Evolutionary conservation across 1,139 yeast genomes (phyloP).

Genomic region (Geotrichum reessii): DNA sequence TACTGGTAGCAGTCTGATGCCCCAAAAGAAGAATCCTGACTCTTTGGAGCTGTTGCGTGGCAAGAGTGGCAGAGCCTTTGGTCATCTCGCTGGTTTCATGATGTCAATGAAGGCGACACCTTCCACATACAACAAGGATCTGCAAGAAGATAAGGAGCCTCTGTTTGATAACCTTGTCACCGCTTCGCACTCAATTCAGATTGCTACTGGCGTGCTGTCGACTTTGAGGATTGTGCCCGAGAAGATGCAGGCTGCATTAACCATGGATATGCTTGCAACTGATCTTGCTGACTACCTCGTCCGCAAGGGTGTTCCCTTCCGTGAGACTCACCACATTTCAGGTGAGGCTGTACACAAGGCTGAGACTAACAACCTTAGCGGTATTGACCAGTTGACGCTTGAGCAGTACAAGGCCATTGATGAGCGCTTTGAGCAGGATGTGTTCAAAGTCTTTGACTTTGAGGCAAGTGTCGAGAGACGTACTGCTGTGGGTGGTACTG

Average conservation of each 20-base stretch:
- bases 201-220: slow-evolving; percentile 93
- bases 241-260: slow-evolving; percentile 78
- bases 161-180: slow-evolving; percentile 85
- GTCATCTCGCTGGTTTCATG: slow-evolving; percentile 88
- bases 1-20: slow-evolving; percentile 97
- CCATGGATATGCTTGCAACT: slow-evolving; percentile 99
- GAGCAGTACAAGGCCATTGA: slow-evolving; percentile 79
- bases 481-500: slow-evolving; percentile 95
- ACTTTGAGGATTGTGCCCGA: slow-evolving; percentile 68
- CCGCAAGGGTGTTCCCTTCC: slow-evolving; percentile 95
- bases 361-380: slow-evolving; percentile 67
- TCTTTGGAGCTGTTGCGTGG: slow-evolving; percentile 92
- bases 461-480: slow-evolving; percentile 95
- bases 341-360: slow-evolving; percentile 95
- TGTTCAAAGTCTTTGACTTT: slow-evolving; percentile 75
- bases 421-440: slow-evolving; percentile 72
- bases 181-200: slow-evolving; percentile 85
- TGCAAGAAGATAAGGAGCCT: slow-evolving; percentile 99
- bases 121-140: slow-evolving; percentile 93
- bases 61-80: slow-evolving; percentile 94
- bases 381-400: slow-evolving; percentile 70
- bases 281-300: slow-evolving; percentile 97
- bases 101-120: slow-evolving; percentile 96
- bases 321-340: slow-evolving; percentile 97
- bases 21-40: slow-evolving; percentile 98